Evolutionary conservation across 2,329 filamentous ascomycete genomes (phyloP), one percentile per base, ranked within the genome.

Genomic region (Dothideomycetidae sp.): DNA sequence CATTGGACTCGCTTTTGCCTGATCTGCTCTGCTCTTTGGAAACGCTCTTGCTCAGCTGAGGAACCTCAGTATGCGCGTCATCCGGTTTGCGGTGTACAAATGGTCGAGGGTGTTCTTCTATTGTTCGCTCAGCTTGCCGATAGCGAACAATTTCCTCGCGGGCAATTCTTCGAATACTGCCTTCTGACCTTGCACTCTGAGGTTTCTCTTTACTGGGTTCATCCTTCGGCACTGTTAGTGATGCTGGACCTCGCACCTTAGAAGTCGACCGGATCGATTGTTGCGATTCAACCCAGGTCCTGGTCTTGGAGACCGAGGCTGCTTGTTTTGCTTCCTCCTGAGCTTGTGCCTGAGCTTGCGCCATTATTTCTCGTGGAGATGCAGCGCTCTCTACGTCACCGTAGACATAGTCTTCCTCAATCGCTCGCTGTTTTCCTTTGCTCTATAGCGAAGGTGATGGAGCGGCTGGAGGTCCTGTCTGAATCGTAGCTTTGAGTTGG

Each of bases 71-170:
- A 13, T 10, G 11, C 13, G 13, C 23, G 10, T 17, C 41, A 5
- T 50, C 39, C 5, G 45, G 46, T n/a, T 50, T 44, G 9, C 53
- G 52, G 45, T 56, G 51, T 18, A 48, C 48, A 28, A 50, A 57
- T 5, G 50, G 37, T 16, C 47, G 41, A 3, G 44, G 42, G 40
- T 56, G 53, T 12, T 44, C 43, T 23, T 54, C 49, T 29, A 57
- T 38, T 39, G 44, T 51, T n/a, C 53, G 48, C 43, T 57, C 54
- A 5, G 48, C 50, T 36, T 50, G 47, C 12, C 53, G 48, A 37
- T 54, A 57, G 9, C 47, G 47, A 15, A 48, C 47, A 28, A 57
- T 45, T 32, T 57, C 54, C 19, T 57, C 52, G 17, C 53, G 45
- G 19, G 53, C 53, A 28, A 57, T 49, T 29, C 40, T 46, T 2